Evolutionary conservation across 768 basidiomycete genomes (phyloP).

Genomic region (Pholiota molesta): DNA sequence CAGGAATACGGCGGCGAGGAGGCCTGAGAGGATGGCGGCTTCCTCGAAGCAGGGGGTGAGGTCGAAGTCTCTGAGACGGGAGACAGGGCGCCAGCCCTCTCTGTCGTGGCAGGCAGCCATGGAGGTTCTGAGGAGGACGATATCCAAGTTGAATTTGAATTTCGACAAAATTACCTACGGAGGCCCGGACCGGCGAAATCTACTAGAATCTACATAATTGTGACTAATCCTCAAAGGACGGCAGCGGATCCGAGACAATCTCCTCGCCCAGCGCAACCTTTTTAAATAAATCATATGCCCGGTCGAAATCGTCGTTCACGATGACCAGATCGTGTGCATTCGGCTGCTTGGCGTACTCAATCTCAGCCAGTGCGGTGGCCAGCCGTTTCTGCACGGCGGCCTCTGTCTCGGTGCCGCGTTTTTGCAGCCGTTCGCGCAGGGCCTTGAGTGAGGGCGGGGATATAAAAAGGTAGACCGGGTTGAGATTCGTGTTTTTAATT

Average conservation of each 20-base stretch:
- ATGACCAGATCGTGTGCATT: constrained; percentile 81
- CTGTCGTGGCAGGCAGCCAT: constrained; percentile 53
- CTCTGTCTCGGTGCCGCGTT: constrained; percentile 85
- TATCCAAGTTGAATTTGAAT: constrained; percentile 9
- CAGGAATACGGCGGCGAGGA: constrained; percentile 51
- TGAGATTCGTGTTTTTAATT: constrained; percentile 80
- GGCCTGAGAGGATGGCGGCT: constrained; percentile 58
- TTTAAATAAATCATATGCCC: constrained; percentile 80
- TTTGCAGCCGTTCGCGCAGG: constrained; percentile 70
- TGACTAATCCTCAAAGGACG: constrained; percentile 58
- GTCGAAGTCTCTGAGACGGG: constrained; percentile 67
- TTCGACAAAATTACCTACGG: constrained; percentile 4
- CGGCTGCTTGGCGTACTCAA: constrained; percentile 80
- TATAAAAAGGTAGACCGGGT: constrained; percentile 91
- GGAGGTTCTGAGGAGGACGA: neutral
- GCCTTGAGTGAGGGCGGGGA: constrained; percentile 81
- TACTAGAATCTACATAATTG: neutral
- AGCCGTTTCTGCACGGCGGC: constrained; percentile 75
- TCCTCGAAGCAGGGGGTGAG: constrained; percentile 84
- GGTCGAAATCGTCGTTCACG: constrained; percentile 88
- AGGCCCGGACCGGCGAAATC: neutral
- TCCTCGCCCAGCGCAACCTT: constrained; percentile 73
- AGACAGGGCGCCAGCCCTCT: constrained; percentile 72
- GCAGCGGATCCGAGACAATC: constrained; percentile 63
- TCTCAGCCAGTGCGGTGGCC: constrained; percentile 75